Base-by-base conservation (phyloP, 371 early-diverging fungal species). In the Mucor mucedo region DNA sequence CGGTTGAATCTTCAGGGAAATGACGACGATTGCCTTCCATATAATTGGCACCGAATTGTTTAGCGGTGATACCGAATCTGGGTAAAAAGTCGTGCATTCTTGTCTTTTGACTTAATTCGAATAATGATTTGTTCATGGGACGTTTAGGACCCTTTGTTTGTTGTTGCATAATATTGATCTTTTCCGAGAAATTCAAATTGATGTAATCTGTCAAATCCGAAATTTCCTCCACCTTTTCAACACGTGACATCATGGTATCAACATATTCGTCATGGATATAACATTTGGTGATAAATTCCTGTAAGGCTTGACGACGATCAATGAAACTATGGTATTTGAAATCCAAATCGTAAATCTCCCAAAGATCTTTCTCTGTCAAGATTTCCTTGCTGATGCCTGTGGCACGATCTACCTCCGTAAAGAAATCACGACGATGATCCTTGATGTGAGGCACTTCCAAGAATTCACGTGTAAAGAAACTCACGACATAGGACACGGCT, bases 391-490 rank as follows among this genome's bases (percentile, higher is more conserved):
- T 72, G 6, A 63, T 62, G 4, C 77, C 77, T 0, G 80, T 77
- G 2, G 27, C 59, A 5, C 68, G 70, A 40, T 86, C 80, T 13
- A 83, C 73, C 14, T 74, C 74, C 7, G 84, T 84, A 62, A 92
- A 85, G 62, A 89, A 89, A 72, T 98, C 98, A 52, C 90, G 88
- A 38, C 96, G 89, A 69, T 98, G 95, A 16, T 84, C 83, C 40
- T 84, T 82, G 63, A 98, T 92, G 69, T 90, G 96, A 5, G 98
- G 98, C 8, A 98, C 96, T 74, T 98, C 98, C 54, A 91, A 80
- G 57, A 86, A 82, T 53, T 93, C 91, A 32, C 82, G 75, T 11
- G 87, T 85, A 59, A 95, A 76, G 66, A 94, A 92, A 57, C 80
- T 80, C 40, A 96, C 77, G 33, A 94, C 91, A 13, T 75, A 68